Conservation (phyloP, 73 alveolate species). For the Breviolum minutum region DNA sequence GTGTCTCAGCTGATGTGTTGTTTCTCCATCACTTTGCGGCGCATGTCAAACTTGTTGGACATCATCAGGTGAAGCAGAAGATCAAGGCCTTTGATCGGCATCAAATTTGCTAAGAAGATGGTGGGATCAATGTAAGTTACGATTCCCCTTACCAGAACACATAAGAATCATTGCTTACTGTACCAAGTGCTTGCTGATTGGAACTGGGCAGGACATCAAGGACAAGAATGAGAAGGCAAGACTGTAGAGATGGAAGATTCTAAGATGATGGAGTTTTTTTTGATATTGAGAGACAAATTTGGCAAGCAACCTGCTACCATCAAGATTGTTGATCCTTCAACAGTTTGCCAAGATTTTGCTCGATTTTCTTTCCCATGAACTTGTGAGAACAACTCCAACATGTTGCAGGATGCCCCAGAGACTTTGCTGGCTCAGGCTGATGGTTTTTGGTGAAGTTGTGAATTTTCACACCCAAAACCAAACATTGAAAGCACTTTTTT, state of each 20-base stretch:
- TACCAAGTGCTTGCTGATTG: background rate
- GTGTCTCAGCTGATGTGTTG: too few relatives aligned
- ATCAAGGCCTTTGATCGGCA: background rate
- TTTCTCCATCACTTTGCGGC: background rate
- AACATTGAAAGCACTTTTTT: too few relatives aligned
- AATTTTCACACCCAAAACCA: too few relatives aligned
- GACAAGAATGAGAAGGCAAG: background rate
- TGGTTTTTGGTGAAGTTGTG: background rate
- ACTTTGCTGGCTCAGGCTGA: background rate
- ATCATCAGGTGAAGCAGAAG: background rate
- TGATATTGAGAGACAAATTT: background rate
- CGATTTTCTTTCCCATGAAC: background rate
- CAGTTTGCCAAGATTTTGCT: background rate
- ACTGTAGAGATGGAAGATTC: background rate
- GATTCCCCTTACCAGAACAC: background rate
- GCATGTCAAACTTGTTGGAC: background rate
- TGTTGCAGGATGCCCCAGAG: slow-evolving; percentile 12
- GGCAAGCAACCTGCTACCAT: too few relatives aligned
- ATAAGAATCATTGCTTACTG: background rate
- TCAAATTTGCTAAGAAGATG: background rate
- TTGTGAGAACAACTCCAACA: background rate
- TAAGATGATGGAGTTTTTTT: background rate
- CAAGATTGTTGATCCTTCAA: too few relatives aligned
- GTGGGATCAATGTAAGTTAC: background rate
- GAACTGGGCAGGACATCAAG: background rate